Percentiles rank a stretch among this genome's conserved stretches.
Conservation (phyloP, 2,329 filamentous ascomycete genomes). For the Xenosphaeropsis pyriputrescens region DNA sequence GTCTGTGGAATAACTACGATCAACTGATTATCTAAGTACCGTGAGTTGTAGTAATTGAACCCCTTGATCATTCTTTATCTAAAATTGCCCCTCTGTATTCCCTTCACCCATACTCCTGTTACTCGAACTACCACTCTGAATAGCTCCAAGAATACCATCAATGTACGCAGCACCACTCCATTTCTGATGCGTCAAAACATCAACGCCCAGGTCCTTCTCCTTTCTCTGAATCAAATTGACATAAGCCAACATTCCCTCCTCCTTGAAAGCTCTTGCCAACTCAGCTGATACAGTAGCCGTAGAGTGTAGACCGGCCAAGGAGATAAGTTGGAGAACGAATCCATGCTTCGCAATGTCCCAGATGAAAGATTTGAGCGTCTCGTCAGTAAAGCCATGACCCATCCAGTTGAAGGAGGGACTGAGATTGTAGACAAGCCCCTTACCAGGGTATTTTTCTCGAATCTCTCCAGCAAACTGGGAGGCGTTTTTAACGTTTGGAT, state of each 20-base stretch:
- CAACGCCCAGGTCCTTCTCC: constrained; percentile 58
- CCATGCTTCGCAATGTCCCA: constrained; percentile 92
- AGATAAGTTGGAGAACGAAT: constrained; percentile 55
- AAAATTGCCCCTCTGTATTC: constrained; percentile 67
- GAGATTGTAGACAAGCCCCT: constrained; percentile 92
- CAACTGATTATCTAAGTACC: no score
- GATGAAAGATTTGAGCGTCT: constrained; percentile 76
- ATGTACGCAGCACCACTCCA: constrained; percentile 60
- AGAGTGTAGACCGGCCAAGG: constrained; percentile 50
- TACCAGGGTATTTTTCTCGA: constrained; percentile 52
- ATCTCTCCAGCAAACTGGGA: constrained; percentile 64
- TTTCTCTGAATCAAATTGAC: constrained; percentile 82
- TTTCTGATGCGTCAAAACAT: constrained; percentile 25
- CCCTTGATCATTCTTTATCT: no score
- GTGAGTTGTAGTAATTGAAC: no score
- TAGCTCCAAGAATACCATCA: constrained; percentile 77
- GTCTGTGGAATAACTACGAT: no score
- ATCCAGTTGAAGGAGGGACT: constrained; percentile 98
- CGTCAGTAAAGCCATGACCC: constrained; percentile 77
- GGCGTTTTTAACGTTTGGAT: constrained; percentile 70
- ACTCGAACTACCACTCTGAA: constrained; percentile 80
- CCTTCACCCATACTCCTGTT: constrained; percentile 92
- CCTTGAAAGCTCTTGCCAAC: constrained; percentile 69
- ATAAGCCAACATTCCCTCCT: constrained; percentile 91
- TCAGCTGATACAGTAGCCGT: constrained; percentile 54